Conservation (phyloP, 352 stramenopile genomes). For the Phytophthora nicotianae region DNA sequence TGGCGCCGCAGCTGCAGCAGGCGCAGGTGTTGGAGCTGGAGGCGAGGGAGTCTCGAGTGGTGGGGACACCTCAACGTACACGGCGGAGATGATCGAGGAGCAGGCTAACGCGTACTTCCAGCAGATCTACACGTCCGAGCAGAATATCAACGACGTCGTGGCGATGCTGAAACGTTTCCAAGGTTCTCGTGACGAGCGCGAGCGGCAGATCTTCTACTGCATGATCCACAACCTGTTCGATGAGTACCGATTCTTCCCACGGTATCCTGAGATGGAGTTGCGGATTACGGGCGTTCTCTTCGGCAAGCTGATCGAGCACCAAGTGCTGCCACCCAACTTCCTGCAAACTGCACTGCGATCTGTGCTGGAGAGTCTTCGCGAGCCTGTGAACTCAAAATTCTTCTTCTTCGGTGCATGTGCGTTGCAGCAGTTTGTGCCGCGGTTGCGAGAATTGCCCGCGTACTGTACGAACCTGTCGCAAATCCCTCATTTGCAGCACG, state of each 20-base stretch:
- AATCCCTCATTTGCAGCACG: conserved; percentile 96
- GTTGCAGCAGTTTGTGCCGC: conserved; percentile 97
- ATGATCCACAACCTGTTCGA: conserved; percentile 99
- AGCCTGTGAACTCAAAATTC: conserved; percentile 97
- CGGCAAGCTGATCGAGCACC: conserved; percentile 98
- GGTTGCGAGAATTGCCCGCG: conserved; percentile 96
- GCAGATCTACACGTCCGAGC: conserved; percentile 98
- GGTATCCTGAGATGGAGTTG: conserved; percentile 99
- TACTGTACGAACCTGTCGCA: conserved; percentile 98
- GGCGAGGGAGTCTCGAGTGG: conserved; percentile 24
- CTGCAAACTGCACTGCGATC: conserved; percentile 97
- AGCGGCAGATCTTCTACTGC: conserved; percentile 99
- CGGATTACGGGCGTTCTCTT: conserved; percentile 99
- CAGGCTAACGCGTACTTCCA: conserved; percentile 99
- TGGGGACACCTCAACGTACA: conserved; percentile 58
- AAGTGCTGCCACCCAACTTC: conserved; percentile 97
- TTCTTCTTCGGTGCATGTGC: conserved; percentile 99
- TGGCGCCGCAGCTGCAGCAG: conserved; percentile 19
- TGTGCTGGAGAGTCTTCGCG: conserved; percentile 96
- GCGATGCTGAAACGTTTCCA: conserved; percentile 99
- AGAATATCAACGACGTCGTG: conserved; percentile 98
- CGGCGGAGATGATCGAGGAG: conserved; percentile 97
- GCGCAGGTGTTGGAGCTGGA: conserved; percentile 10
- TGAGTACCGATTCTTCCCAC: conserved; percentile 99
- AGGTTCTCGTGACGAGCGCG: conserved; percentile 92